Percentiles rank a stretch among this genome's conserved stretches.
These are phyloP conservation scores for Mycena latifolia DNA, from an alignment of 768 basidiomycete species.

Conservation along the genomic window DNA sequence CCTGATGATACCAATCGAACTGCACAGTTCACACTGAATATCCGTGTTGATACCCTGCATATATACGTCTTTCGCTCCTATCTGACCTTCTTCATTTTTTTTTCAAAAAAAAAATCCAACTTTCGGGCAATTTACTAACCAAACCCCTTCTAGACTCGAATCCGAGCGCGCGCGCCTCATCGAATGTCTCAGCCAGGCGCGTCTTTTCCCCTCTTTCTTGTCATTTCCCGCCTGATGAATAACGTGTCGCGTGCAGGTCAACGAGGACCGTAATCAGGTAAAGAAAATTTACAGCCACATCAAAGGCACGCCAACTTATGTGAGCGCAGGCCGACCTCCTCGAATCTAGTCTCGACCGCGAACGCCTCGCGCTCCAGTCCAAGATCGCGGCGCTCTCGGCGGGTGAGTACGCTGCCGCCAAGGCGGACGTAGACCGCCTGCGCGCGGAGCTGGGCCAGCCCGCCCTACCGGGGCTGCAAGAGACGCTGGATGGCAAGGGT, in stretches of 20 bases:
- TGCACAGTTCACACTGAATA: constrained; percentile 95
- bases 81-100: constrained; percentile 68
- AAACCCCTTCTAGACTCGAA: constrained; percentile 65
- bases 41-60: constrained; percentile 87
- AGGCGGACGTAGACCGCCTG: constrained; percentile 81
- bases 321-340: constrained; percentile 69
- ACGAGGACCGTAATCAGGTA: constrained; percentile 76
- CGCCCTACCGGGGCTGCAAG: constrained; percentile 78
- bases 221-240: not conserved
- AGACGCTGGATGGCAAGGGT: constrained; percentile 79
- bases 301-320: too few species aligned
- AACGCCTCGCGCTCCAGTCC: constrained; percentile 77
- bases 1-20: constrained; percentile 69
- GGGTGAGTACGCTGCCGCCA: constrained; percentile 81
- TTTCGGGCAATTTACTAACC: not conserved
- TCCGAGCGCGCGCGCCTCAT: constrained; percentile 80
- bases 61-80: constrained; percentile 99
- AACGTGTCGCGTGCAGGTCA: not conserved
- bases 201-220: constrained; percentile 27
- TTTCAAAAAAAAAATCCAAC: not conserved
- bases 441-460: constrained; percentile 83
- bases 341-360: constrained; percentile 74
- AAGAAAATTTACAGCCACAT: too few species aligned
- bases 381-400: constrained; percentile 79
- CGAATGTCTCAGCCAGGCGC: constrained; percentile 76